A percentile compares a stretch with the other conserved stretches of the same genome.
Evolutionary conservation across 805 yeast genomes (phyloP).

Genomic region (Candida nanaspora): DNA sequence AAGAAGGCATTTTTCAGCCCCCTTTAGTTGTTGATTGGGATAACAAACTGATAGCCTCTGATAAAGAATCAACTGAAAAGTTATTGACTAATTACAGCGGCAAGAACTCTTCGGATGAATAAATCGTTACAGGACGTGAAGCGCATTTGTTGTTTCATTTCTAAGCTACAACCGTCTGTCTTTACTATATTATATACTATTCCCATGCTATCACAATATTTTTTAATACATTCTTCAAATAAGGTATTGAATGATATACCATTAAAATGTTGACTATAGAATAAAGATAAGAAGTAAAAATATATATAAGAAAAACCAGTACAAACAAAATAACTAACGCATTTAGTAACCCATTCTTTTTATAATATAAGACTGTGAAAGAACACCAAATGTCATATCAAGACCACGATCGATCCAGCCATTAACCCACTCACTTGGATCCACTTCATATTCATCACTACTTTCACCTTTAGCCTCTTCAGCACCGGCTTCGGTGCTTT

Average conservation of each 20-base stretch:
- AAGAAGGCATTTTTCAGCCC: constrained; percentile 24
- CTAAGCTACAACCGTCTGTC: too few relatives aligned
- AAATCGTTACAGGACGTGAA: not conserved
- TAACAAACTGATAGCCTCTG: constrained; percentile 44
- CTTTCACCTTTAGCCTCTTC: constrained; percentile 9
- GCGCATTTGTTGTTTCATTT: too few relatives aligned
- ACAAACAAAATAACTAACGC: constrained; percentile 1
- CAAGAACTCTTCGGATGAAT: constrained; percentile 10
- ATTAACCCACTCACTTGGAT: constrained; percentile 76
- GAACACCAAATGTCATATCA: constrained; percentile 70
- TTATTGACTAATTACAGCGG: constrained; percentile 33
- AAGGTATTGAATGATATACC: too few relatives aligned
- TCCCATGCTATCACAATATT: too few relatives aligned
- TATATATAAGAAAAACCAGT: not conserved
- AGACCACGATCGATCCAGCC: constrained; percentile 79
- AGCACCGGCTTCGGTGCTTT: constrained; percentile 10
- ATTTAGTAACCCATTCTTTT: constrained; percentile 71
- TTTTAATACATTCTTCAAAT: too few relatives aligned
- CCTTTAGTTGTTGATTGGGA: constrained; percentile 63
- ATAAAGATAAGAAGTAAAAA: not conserved
- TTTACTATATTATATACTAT: too few relatives aligned
- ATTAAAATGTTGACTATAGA: too few relatives aligned
- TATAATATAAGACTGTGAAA: constrained; percentile 87
- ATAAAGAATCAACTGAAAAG: constrained; percentile 25
- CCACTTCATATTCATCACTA: constrained; percentile 32